Evolutionary conservation across 768 basidiomycete species (phyloP), one percentile per base, ranked within the genome.

Genomic region (Fibroporia radiculosa): DNA sequence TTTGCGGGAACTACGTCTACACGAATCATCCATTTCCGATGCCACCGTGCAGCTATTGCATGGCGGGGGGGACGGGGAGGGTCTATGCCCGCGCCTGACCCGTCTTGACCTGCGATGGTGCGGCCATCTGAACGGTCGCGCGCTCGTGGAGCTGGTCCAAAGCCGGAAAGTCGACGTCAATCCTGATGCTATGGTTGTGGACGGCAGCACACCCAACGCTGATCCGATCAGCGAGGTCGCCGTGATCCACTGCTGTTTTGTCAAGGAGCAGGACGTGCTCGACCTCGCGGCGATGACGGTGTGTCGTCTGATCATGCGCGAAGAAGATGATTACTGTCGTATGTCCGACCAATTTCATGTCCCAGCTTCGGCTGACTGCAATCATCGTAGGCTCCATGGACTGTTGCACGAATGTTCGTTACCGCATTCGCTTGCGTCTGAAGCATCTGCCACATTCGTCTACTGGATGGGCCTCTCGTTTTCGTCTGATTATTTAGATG

Each of bases 81-180:
- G 48, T n/a, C 52, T 68, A 12, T 81, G 77, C 47, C 78, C 72
- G 20, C 58, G 54, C 42, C 70, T 81, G 33, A 55, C 57, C 33
- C 62, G 62, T 37, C 56, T 83, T 40, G 77, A 81, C 55, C 58
- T 82, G 39, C 70, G 77, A 22, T 81, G 77, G 78, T 82, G 79
- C 52, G 67, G 71, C 10, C 70, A 77, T 44, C 56, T 82, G 5
- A 69, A 67, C 23, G 77, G 78, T 16, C 58, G 55, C 1, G 71
- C 72, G 18, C 60, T 82, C 29, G 77, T 75, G 29, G 61, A 69
- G 25, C 59, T 81, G 13, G 77, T 76, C 34, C 57, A 52, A 40
- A 70, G 66, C 44, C 67, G 78, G 20, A 38, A 57, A 18, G 31
- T 25, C 14, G 45, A 35, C 25, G 48, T 44, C 22, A 51, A 42